Evolutionary conservation across 257 asterid genomes (phyloP).

Genomic region (Solanum lignicaule): DNA sequence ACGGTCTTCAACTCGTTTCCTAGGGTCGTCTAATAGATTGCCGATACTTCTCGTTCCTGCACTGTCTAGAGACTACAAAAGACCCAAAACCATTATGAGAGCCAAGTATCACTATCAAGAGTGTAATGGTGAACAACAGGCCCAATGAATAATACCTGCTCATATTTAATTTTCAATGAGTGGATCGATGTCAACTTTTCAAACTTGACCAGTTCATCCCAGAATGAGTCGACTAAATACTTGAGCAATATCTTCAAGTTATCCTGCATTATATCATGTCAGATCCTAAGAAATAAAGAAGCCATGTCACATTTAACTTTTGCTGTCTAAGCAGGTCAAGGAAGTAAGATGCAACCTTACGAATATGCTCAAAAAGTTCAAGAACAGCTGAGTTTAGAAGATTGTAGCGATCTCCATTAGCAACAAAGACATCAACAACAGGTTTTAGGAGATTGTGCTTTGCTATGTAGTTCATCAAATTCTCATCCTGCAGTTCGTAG

Average conservation of each 20-base stretch:
- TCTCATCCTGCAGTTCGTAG: conserved; percentile 78
- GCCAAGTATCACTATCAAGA: neutral
- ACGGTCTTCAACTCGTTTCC: conserved; percentile 85
- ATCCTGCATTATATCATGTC: conserved; percentile 44
- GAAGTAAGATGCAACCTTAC: conserved; percentile 48
- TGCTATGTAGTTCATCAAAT: conserved; percentile 67
- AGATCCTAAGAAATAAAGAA: neutral
- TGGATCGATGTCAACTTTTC: conserved; percentile 55
- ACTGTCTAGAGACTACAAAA: conserved; percentile 57
- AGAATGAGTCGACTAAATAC: conserved; percentile 72
- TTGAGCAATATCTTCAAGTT: conserved; percentile 67
- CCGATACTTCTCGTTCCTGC: conserved; percentile 38
- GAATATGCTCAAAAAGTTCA: conserved; percentile 74
- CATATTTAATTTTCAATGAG: conserved; percentile 76
- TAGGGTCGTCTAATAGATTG: conserved; percentile 46
- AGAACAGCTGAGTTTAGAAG: conserved; percentile 92
- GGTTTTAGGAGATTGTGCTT: conserved; percentile 78
- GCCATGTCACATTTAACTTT: neutral
- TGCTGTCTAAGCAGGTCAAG: conserved; percentile 2
- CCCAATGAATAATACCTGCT: conserved; percentile 50
- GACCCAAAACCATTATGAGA: conserved; percentile 25
- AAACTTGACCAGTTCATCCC: conserved; percentile 75
- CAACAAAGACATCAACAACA: conserved; percentile 71
- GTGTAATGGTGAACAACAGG: neutral
- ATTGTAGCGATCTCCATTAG: conserved; percentile 85